Base-by-base conservation (phyloP, 208 protist species). In the Crithidia thermophila region DNA sequence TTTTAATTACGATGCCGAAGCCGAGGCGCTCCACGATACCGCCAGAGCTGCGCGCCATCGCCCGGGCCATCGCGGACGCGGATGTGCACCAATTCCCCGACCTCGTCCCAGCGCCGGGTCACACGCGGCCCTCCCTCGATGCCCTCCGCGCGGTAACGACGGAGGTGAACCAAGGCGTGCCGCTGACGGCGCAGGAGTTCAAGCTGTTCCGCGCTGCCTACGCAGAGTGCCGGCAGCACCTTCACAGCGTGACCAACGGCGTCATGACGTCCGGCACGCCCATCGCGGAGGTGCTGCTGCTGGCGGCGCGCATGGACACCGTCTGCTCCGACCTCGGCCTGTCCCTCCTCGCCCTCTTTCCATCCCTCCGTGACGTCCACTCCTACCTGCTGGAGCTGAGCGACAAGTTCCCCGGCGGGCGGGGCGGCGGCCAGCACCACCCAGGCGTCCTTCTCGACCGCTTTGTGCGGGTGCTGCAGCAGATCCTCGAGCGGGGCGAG, bases 31-130 rank as follows among this genome's bases (percentile, higher is more conserved):
- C 50, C 10, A 52, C 61, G 46, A 81, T 93, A 21, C 72, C 90
- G 21, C 84, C 84, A 1, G 75, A 92, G n/a, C 64, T 95, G 42
- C 84, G 90, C 33, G 90, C 77, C 27, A 80, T 90, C 43, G 90
- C 85, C 39, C 67, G 68, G 11, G 85, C 81, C 34, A 62, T 95
- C 16, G 75, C 45, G 39, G 79, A 90, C 55, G 71, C 77, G 9
- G 87, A 93, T 37, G 43, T 46, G 14, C 71, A 25, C 4, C 81
- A 91, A 58, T 90, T 93, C 53, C 83, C 84, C 3, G 81, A 92
- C 61, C 72, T 90, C 9, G 57, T 70, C 42, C 63, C 75, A 10
- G 39, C 58, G 9, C 72, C 74, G 7, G 67, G 64, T 0, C 64
- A 71, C 20, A 42, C 34, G 37, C 70, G 71, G 30, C 83, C 80